Evolutionary conservation across 257 asterid species (phyloP).

Genomic region (Parsonsia alboflavescens): DNA sequence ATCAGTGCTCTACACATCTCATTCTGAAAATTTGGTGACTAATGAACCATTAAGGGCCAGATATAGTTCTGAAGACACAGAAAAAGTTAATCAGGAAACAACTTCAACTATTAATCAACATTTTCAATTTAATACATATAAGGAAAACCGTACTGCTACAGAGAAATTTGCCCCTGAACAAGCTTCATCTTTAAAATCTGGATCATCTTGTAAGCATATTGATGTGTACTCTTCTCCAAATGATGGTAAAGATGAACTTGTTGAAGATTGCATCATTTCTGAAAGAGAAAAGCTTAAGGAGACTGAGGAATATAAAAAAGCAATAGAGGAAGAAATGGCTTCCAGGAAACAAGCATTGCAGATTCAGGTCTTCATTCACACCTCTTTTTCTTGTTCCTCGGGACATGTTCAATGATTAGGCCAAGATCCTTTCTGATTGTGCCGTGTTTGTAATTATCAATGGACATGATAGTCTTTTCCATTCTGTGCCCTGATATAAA

Average conservation of each 20-base stretch:
- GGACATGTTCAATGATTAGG: background rate
- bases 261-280: slow-evolving; percentile 30
- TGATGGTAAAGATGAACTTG: slow-evolving; percentile 12
- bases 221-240: slow-evolving; percentile 4
- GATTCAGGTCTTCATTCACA: slow-evolving; percentile 53
- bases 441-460: background rate
- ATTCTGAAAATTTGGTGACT: slow-evolving; percentile 19
- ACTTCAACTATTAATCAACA: slow-evolving; percentile 6
- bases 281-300: slow-evolving; percentile 80
- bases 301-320: slow-evolving; percentile 78
- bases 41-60: slow-evolving; percentile 11
- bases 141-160: slow-evolving; percentile 15
- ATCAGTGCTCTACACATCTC: slow-evolving; percentile 11
- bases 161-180: slow-evolving; percentile 22
- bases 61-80: slow-evolving; percentile 8
- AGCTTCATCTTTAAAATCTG: slow-evolving; percentile 13
- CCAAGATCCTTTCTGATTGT: background rate
- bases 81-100: slow-evolving; percentile 16
- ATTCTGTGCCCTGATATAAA: background rate
- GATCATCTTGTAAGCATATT: slow-evolving; percentile 5
- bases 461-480: background rate
- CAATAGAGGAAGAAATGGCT: slow-evolving; percentile 76
- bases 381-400: background rate
- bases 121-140: background rate
- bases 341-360: slow-evolving; percentile 55